A percentile compares a stretch with the other conserved stretches of the same genome.
Conservation (phyloP, 176 grass and related monocot genomes). For the Oryza longistaminata region DNA sequence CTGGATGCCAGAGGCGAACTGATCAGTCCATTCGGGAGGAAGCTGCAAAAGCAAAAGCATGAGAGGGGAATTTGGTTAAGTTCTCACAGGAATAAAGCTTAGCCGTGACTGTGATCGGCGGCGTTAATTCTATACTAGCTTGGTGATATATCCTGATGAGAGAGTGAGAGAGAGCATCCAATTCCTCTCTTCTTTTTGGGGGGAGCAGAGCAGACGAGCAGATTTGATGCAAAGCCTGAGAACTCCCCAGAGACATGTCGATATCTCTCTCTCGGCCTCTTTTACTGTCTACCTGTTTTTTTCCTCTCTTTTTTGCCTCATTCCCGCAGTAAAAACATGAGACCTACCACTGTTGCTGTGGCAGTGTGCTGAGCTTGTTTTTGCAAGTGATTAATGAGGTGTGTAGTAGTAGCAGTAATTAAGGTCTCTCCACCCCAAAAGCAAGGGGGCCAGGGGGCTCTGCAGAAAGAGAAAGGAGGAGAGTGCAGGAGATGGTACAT, state of each 20-base stretch:
- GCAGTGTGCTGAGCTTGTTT: neutral
- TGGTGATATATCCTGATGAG: neutral
- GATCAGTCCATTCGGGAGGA: slow-evolving; percentile 96
- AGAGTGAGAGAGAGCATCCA: slow-evolving; percentile 30
- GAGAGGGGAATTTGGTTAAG: slow-evolving; percentile 32
- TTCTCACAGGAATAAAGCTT: slow-evolving; percentile 48
- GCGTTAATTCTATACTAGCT: slow-evolving; percentile 28
- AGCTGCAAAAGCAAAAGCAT: slow-evolving; percentile 68
- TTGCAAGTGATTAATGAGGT: slow-evolving; percentile 1
- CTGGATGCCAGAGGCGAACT: slow-evolving; percentile 97
- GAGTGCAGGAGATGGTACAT: slow-evolving; percentile 48
- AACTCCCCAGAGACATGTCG: slow-evolving; percentile 8
- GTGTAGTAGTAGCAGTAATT: neutral
- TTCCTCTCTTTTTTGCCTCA: neutral
- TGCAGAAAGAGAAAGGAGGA: slow-evolving; percentile 39
- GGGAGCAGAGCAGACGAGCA: slow-evolving; percentile 27
- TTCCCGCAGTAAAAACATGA: slow-evolving; percentile 9
- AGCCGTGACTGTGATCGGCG: slow-evolving; percentile 24
- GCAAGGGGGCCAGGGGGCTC: slow-evolving; percentile 2
- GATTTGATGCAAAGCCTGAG: slow-evolving; percentile 51
- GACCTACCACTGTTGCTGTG: neutral
- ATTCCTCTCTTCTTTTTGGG: slow-evolving; percentile 45
- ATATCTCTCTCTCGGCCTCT: neutral
- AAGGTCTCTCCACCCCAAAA: neutral
- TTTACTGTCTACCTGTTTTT: neutral